phyloP scores from a whole-genome alignment of 1,284 basidiomycete species.

The Heterobasidion parviporum region DNA sequence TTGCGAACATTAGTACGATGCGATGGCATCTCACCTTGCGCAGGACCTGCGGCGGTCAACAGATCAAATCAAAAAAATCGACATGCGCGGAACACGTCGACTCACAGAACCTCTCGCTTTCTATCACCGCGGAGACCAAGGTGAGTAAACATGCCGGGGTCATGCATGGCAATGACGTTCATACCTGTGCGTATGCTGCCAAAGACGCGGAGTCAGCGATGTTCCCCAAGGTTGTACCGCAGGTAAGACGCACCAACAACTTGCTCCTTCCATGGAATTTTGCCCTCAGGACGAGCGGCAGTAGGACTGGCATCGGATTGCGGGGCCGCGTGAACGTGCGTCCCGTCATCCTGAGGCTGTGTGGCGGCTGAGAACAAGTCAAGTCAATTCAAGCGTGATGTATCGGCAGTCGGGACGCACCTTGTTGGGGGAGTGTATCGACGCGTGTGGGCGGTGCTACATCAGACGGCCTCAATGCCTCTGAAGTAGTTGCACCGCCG shows the following conservation, averaged over 20 bases:
- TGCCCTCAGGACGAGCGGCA: neutral
- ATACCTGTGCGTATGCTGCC: neutral
- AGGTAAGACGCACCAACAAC: constrained; percentile 7
- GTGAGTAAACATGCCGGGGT: too few species aligned
- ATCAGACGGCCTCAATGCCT: neutral
- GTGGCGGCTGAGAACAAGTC: neutral
- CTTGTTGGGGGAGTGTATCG: constrained; percentile 2
- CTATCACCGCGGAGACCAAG: neutral
- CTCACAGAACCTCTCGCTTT: constrained; percentile 12
- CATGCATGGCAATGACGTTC: too few species aligned
- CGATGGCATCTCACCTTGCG: constrained; percentile 7
- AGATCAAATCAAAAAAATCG: neutral
- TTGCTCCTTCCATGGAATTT: constrained; percentile 10
- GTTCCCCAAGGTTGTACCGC: too few species aligned
- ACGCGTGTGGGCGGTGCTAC: constrained; percentile 1
- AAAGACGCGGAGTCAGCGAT: neutral
- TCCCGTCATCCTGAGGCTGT: constrained; percentile 2
- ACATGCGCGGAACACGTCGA: neutral
- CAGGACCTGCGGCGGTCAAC: constrained; percentile 4
- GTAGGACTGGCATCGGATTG: neutral
- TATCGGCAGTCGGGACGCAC: neutral
- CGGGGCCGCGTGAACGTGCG: neutral
- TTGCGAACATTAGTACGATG: too few species aligned
- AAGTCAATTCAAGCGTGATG: neutral
- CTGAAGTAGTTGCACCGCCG: too few species aligned